phyloP scores from a whole-genome alignment of 139 green algal genomes.

The Asterochloris erici region DNA sequence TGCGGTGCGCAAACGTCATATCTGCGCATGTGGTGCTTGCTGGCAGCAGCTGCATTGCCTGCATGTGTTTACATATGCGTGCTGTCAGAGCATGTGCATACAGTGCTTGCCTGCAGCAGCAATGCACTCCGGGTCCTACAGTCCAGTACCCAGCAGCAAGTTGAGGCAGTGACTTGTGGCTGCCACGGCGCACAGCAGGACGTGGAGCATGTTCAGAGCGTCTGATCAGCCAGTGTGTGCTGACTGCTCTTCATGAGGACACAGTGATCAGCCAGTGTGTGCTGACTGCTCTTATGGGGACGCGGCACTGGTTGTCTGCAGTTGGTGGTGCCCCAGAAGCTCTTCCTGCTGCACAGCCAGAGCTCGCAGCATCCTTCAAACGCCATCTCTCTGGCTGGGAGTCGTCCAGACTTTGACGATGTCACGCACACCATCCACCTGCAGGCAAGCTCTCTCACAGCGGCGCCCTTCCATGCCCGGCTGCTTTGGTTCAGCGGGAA shows the following conservation, averaged over 20 bases:
- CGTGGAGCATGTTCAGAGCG: background rate
- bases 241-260: background rate
- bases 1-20: background rate
- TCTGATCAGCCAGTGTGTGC: background rate
- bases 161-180: background rate
- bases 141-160: background rate
- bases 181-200: background rate
- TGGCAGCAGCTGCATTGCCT: background rate
- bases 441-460: background rate
- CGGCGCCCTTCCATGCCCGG: too few relatives aligned
- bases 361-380: background rate
- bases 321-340: conserved; percentile 15
- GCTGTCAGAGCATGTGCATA: background rate
- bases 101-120: background rate
- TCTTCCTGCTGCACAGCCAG: conserved; percentile 8
- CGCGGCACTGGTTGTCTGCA: background rate
- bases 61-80: background rate
- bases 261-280: background rate
- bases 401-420: conserved; percentile 1
- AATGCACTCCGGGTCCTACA: background rate
- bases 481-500: too few relatives aligned
- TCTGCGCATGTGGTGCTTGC: background rate
- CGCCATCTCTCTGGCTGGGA: conserved; percentile 3
- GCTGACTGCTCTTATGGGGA: background rate
- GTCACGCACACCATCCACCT: conserved; percentile 3